These are phyloP conservation scores for Sungouiella blattae DNA, from an alignment of 805 yeast species.

Conservation along the genomic window DNA sequence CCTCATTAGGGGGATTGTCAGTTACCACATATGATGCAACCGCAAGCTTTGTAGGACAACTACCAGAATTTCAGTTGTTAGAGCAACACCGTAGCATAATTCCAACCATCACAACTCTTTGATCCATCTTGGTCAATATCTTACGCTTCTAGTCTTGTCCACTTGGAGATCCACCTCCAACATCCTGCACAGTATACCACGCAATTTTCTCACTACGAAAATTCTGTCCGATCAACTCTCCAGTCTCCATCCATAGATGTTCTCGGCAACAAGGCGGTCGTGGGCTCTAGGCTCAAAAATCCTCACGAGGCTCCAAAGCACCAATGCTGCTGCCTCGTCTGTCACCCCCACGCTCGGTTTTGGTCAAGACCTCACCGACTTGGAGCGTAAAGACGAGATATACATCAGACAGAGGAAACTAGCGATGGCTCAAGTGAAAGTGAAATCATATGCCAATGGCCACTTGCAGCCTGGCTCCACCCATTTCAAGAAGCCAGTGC, in stretches of 20 bases:
- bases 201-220: neutral
- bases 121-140: too few relatives aligned
- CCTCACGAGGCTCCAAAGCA: conserved; percentile 14
- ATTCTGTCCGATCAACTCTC: neutral
- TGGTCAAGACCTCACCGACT: conserved; percentile 59
- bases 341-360: conserved; percentile 3
- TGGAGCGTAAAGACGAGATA: conserved; percentile 75
- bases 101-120: too few relatives aligned
- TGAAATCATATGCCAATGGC: conserved; percentile 72
- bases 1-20: too few relatives aligned
- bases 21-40: too few relatives aligned
- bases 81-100: too few relatives aligned
- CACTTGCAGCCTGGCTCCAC: conserved; percentile 78
- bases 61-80: too few relatives aligned
- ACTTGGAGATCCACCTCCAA: conserved; percentile 1
- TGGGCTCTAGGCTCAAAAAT: conserved; percentile 11
- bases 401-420: conserved; percentile 70
- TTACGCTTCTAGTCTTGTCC: too few relatives aligned
- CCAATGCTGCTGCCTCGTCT: conserved; percentile 5
- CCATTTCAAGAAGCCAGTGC: conserved; percentile 85
- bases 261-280: conserved; percentile 12
- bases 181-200: too few relatives aligned
- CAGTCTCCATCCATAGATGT: conserved; percentile 6
- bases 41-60: too few relatives aligned
- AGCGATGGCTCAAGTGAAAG: conserved; percentile 62